Evolutionary conservation across 1,284 basidiomycete genomes (phyloP), one percentile per base, ranked within the genome.

Genomic region (Sporisorium sorghi): DNA sequence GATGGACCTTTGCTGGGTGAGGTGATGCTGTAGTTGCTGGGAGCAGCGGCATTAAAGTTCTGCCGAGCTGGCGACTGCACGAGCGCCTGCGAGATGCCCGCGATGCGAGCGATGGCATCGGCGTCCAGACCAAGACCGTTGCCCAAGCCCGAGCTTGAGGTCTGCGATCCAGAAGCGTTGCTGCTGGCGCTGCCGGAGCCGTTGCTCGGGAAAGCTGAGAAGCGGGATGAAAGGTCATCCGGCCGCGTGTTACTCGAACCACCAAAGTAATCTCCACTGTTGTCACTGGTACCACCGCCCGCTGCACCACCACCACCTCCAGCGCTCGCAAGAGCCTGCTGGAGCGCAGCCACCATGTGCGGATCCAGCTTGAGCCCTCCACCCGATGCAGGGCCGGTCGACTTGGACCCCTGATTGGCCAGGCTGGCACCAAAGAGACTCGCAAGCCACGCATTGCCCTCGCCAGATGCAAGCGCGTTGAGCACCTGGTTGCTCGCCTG

Each of bases 281-380:
- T 49, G 17, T 61, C 60, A 26, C n/a, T 35, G 11, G 48, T 8
- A 10, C 56, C 47, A 28, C 60, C 62, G 11, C 37, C 37, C 9
- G 35, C 50, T 11, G 24, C 50, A 23, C 51, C 37, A 15, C 50
- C 50, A 12, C 37, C 50, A 28, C 51, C 52, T 9, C 63, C 70
- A 5, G 62, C 73, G 23, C 61, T 62, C 1, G 66, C 68, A 0
- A 81, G 35, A 0, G 79, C 75, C 48, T 71, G 73, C 55, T 80
- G 78, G 24, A 82, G 58, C 7, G 80, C 73, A 19, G 71, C 69
- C 5, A 82, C 59, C 54, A 79, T 65, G 35, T 78, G 71, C 17
- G 79, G 76, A 33, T 82, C 81, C 21, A 82, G 52, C 59, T 79
- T 78, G 37, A 77, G 47, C 5, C 73, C 64, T 21, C 77, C 67